Percentiles rank a stretch among this genome's conserved stretches.
phyloP scores from a whole-genome alignment of 2,329 filamentous ascomycete genomes.

The Albifimbria verrucaria region DNA sequence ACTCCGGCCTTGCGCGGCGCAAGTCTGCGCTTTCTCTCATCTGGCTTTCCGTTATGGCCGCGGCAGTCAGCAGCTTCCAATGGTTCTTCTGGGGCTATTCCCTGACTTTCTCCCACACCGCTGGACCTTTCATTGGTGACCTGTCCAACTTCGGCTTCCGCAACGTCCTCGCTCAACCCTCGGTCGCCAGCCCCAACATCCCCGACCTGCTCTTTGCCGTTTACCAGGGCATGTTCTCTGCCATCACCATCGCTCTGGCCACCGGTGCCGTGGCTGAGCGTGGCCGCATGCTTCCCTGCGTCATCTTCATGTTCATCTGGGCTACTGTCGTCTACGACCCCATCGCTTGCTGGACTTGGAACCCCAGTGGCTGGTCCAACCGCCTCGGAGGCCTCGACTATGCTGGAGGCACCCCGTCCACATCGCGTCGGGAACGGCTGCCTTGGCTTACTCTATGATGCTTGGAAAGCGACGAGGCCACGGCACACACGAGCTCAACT shows the following conservation, averaged over 20 bases:
- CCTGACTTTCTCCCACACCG: constrained; percentile 74
- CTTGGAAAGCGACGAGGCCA: constrained; percentile 82
- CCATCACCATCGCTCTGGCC: constrained; percentile 80
- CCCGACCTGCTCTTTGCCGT: constrained; percentile 83
- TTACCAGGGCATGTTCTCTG: constrained; percentile 86
- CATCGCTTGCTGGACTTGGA: constrained; percentile 96
- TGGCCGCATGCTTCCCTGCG: constrained; percentile 81
- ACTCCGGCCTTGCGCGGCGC: constrained; percentile 81
- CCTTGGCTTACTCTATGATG: constrained; percentile 88
- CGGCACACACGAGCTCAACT: constrained; percentile 84
- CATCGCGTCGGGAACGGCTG: constrained; percentile 78
- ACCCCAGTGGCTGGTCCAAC: constrained; percentile 75
- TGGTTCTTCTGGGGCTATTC: constrained; percentile 96
- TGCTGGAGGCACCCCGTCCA: constrained; percentile 90
- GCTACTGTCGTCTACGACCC: constrained; percentile 86
- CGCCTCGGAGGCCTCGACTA: constrained; percentile 82
- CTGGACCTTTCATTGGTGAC: constrained; percentile 73
- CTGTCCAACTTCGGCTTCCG: constrained; percentile 77
- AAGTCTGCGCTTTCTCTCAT: constrained; percentile 88
- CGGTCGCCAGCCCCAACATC: constrained; percentile 68
- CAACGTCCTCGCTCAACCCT: constrained; percentile 71
- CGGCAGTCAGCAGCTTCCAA: constrained; percentile 80
- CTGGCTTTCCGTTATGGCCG: constrained; percentile 86
- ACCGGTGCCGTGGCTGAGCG: constrained; percentile 83
- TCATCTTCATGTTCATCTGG: constrained; percentile 94